A percentile compares a stretch with the other conserved stretches of the same genome.
phyloP scores from a whole-genome alignment of 192 early-diverging fungal genomes.

The Phlyctochytrium planicorne region DNA sequence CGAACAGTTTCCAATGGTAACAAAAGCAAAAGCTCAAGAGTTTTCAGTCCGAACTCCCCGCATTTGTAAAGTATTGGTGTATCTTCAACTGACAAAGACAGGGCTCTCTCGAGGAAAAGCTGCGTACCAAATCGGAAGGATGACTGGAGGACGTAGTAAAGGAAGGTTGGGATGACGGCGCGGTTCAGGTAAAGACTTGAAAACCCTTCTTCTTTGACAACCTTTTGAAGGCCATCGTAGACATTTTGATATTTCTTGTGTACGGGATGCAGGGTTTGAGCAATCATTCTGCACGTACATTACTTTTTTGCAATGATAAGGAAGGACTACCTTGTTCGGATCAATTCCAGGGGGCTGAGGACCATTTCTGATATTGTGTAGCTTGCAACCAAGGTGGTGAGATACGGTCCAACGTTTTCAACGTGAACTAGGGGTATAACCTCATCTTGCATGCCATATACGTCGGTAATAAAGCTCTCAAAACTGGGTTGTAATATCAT shows the following conservation, averaged over 20 bases:
- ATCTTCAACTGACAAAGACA: slow-evolving; percentile 44
- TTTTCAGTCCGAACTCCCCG: slow-evolving; percentile 60
- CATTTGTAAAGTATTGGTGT: slow-evolving; percentile 25
- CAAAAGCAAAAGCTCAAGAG: slow-evolving; percentile 70
- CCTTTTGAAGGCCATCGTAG: slow-evolving; percentile 68
- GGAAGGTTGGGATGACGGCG: slow-evolving; percentile 74
- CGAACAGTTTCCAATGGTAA: slow-evolving; percentile 87
- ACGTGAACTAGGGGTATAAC: slow-evolving; percentile 22
- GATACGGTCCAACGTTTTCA: slow-evolving; percentile 22
- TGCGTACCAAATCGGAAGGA: slow-evolving; percentile 67
- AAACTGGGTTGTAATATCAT: slow-evolving; percentile 30
- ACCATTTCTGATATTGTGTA: slow-evolving; percentile 74
- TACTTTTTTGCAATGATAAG: neutral
- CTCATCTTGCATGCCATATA: slow-evolving; percentile 13
- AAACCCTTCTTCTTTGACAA: slow-evolving; percentile 80
- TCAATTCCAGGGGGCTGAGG: slow-evolving; percentile 84
- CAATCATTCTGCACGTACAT: slow-evolving; percentile 61
- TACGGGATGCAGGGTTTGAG: slow-evolving; percentile 77
- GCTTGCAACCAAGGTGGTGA: slow-evolving; percentile 69
- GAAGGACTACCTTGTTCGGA: slow-evolving; percentile 69
- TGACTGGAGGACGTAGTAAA: slow-evolving; percentile 73
- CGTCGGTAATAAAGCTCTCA: slow-evolving; percentile 24
- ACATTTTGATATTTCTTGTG: slow-evolving; percentile 82
- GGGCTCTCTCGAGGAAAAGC: slow-evolving; percentile 65
- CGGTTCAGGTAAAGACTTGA: slow-evolving; percentile 68